Conservation (phyloP, 345 rosid species). For the Anacardium occidentale region DNA sequence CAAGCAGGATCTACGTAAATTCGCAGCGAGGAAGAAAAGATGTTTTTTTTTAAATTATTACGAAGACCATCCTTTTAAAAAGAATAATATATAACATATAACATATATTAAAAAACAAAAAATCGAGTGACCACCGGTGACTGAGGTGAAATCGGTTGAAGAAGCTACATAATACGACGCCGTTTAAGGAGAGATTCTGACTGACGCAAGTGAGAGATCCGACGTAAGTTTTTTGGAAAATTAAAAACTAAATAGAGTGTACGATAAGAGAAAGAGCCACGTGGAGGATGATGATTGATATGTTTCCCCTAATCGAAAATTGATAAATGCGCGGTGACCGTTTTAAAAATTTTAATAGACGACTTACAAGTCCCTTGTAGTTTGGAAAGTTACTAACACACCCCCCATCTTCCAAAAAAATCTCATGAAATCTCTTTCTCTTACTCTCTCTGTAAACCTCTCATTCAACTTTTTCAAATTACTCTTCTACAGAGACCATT, state of each 20-base stretch:
- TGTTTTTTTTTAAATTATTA: neutral
- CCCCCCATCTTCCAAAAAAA: too few species aligned
- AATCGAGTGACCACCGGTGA: too few species aligned
- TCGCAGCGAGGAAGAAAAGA: neutral
- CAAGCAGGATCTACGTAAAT: slow-evolving; percentile 5
- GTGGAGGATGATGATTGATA: slow-evolving; percentile 26
- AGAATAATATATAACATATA: too few species aligned
- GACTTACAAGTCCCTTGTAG: too few species aligned
- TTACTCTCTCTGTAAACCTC: too few species aligned
- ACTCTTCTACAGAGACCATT: too few species aligned
- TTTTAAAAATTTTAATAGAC: too few species aligned
- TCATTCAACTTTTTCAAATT: too few species aligned
- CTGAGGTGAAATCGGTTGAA: slow-evolving; percentile 26
- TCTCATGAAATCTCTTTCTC: too few species aligned
- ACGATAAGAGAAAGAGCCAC: neutral
- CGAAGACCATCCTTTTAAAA: too few species aligned
- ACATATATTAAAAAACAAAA: too few species aligned
- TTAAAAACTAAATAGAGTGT: neutral
- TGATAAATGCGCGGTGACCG: slow-evolving; percentile 10
- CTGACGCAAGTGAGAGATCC: slow-evolving; percentile 25
- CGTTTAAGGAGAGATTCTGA: slow-evolving; percentile 24
- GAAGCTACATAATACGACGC: slow-evolving; percentile 16
- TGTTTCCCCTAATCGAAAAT: neutral
- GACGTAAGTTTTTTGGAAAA: slow-evolving; percentile 11
- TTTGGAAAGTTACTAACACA: too few species aligned